Base-by-base conservation (phyloP, 2,329 filamentous ascomycete species). In the Stagonosporopsis chrysanthemi region DNA sequence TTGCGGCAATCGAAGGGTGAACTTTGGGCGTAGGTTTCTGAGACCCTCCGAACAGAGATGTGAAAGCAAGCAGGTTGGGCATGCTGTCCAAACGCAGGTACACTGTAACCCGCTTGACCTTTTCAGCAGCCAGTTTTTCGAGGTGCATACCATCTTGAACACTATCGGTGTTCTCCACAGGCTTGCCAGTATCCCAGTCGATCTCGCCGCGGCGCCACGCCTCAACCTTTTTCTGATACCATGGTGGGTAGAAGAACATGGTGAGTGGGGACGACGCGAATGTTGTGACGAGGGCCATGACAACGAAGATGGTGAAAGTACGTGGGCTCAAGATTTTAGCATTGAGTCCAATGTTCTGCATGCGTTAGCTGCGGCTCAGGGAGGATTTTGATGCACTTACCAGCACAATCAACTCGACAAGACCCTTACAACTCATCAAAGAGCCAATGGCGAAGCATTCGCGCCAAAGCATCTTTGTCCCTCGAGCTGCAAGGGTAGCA, bases 381-480 rank as follows among this genome's bases (percentile, higher is more conserved):
- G n/a, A 22, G 4, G 3, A 24, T 2, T 6, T 12, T 11, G 17
- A 19, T n/a, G 14, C 19, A 46, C 87, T 78, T 81, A 93, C 91
- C 75, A 96, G 76, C n/a, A 97, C 93, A 74, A 98, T 97, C 49
- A 98, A 80, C 75, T 97, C 93, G 0, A 97, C 93, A 9, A 98
- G 82, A 68, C 94, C 94, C 76, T 98, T 98, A 77, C 94, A 98
- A 77, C 91, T 96, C 94, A 98, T 98, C 68, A 97, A 78, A 15
- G 89, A 87, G 14, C 94, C 94, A 64, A 98, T 95, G 1, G 91
- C 87, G 29, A 96, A 85, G 55, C 90, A 93, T 75, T 98, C 94
- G 57, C 93, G 86, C 94, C 94, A 98, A 1, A 96, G 84, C 47
- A 97, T 81, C 24, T 90, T 92, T 67, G 87, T 91, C 3, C 86